These are phyloP conservation scores for Chaetomidium leptoderma DNA, from an alignment of 495 filamentous ascomycete genomes.

Conservation along the genomic window DNA sequence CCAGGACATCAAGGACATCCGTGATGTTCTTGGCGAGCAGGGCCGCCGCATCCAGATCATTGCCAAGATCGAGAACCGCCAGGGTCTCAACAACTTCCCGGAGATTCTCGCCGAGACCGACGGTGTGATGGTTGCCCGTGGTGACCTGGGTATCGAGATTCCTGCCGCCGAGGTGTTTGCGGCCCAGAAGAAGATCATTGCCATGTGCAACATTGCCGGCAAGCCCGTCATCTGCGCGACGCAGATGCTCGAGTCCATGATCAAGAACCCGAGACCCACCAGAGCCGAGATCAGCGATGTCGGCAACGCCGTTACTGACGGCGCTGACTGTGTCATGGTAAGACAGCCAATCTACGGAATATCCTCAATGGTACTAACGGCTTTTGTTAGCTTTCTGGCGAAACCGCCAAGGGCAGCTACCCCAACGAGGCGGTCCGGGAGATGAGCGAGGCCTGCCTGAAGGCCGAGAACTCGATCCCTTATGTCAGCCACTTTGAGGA, in stretches of 20 bases:
- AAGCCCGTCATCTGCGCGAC: slow-evolving; percentile 93
- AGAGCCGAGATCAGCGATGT: slow-evolving; percentile 98
- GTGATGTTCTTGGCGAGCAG: slow-evolving; percentile 84
- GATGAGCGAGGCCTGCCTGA: slow-evolving; percentile 96
- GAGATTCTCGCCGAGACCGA: slow-evolving; percentile 95
- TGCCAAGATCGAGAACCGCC: slow-evolving; percentile 99
- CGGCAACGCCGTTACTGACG: slow-evolving; percentile 94
- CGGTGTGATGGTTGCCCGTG: slow-evolving; percentile 99
- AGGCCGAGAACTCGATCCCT: slow-evolving; percentile 92
- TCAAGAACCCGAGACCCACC: slow-evolving; percentile 96
- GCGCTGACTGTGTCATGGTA: slow-evolving; percentile 96
- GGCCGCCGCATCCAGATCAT: slow-evolving; percentile 98
- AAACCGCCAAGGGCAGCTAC: slow-evolving; percentile 97
- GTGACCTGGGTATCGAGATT: slow-evolving; percentile 97
- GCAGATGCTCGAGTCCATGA: slow-evolving; percentile 90
- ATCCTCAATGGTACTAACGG: neutral
- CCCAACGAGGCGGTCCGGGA: slow-evolving; percentile 87
- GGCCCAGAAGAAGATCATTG: slow-evolving; percentile 99
- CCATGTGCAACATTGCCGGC: slow-evolving; percentile 98
- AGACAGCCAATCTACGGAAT: neutral
- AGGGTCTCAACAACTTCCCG: slow-evolving; percentile 95
- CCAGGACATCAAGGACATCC: slow-evolving; percentile 86
- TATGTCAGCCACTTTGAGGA: slow-evolving; percentile 97
- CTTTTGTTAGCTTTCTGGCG: slow-evolving; percentile 64
- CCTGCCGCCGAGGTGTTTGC: slow-evolving; percentile 97